phyloP scores from a whole-genome alignment of 768 basidiomycete genomes.

The Trametes coccinea region DNA sequence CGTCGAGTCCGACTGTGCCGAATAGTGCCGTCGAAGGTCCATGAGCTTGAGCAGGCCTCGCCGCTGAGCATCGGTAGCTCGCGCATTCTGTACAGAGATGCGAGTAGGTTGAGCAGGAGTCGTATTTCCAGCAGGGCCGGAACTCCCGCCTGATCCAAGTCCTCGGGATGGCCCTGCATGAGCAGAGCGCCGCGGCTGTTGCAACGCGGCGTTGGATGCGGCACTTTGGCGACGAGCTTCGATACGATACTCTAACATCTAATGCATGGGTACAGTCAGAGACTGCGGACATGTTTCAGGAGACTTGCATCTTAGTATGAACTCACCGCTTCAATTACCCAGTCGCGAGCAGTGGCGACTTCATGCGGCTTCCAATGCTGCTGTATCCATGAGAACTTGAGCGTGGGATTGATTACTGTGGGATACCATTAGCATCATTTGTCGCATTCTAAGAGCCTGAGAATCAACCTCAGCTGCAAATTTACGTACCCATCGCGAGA shows the following conservation, averaged over 20 bases:
- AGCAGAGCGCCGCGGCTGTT: neutral
- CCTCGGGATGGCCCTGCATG: neutral
- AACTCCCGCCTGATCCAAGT: no score
- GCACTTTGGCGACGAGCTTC: neutral
- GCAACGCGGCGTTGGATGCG: no score
- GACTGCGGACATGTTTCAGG: no score
- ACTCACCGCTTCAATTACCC: conserved; percentile 1
- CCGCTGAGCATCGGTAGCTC: neutral
- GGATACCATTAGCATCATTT: neutral
- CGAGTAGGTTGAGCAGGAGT: neutral
- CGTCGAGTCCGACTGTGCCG: neutral
- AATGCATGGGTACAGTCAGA: neutral
- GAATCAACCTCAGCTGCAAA: no score
- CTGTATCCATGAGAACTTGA: conserved; percentile 12
- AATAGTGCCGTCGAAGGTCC: neutral
- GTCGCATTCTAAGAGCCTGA: neutral
- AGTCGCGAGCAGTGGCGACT: neutral
- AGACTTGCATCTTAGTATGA: neutral
- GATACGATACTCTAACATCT: neutral
- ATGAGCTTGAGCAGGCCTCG: neutral
- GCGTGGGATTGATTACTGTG: conserved; percentile 10
- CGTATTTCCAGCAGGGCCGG: neutral
- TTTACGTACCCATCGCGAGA: conserved; percentile 14
- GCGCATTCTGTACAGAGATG: neutral
- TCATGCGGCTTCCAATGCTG: conserved; percentile 2